Evolutionary conservation across 1,284 basidiomycete species (phyloP).

Genomic region (Omphalotus olearius): DNA sequence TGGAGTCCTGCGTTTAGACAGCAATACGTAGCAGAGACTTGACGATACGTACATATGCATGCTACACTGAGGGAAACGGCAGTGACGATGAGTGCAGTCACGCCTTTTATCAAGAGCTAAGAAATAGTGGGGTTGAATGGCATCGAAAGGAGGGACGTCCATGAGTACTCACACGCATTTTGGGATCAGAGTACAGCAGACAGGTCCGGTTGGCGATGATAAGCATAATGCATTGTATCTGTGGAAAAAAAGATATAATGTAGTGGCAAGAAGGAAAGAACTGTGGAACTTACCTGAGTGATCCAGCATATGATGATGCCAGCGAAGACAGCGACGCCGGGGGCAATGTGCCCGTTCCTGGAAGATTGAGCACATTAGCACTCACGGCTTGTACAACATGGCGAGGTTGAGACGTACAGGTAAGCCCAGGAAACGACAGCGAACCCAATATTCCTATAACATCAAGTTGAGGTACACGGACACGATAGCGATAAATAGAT

Average conservation of each 20-base stretch:
- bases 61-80: slow-evolving; percentile 1
- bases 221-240: slow-evolving; percentile 6
- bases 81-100: neutral
- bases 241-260: neutral
- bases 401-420: slow-evolving; percentile 1
- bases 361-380: neutral
- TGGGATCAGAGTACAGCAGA: neutral
- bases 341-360: neutral
- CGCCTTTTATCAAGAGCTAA: neutral
- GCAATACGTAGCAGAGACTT: no score
- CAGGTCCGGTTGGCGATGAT: slow-evolving; percentile 11
- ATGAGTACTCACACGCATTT: neutral
- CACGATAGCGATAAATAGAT: no score
- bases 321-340: neutral
- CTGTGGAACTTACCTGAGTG: neutral
- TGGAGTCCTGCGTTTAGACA: no score
- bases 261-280: neutral
- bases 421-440: neutral
- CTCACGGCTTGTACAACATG: neutral
- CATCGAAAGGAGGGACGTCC: neutral
- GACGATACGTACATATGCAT: neutral
- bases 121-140: neutral
- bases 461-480: no score
- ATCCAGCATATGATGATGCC: slow-evolving; percentile 5
- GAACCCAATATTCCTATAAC: neutral